Evolutionary conservation across 108 stramenopile species (phyloP).

Genomic region (Licmophora abbreviata): DNA sequence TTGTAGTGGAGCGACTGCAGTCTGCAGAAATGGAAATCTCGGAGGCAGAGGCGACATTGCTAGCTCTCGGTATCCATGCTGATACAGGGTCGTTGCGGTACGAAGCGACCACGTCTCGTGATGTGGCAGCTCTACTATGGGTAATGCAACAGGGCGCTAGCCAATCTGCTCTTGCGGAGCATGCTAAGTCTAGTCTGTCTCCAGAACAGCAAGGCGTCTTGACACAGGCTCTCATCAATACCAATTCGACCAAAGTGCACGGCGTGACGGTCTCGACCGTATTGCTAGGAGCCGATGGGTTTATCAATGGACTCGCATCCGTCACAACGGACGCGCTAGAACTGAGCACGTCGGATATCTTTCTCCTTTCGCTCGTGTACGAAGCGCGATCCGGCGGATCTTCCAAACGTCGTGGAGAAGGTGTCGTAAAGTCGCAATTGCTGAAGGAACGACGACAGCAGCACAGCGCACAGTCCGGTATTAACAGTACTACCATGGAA

Average conservation of each 20-base stretch:
- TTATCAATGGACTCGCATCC: slow-evolving; percentile 86
- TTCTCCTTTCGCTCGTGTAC: slow-evolving; percentile 80
- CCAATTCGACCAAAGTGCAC: slow-evolving; percentile 69
- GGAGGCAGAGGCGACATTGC: slow-evolving; percentile 83
- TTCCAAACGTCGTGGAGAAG: slow-evolving; percentile 2
- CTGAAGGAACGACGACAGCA: slow-evolving; percentile 5
- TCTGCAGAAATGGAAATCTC: slow-evolving; percentile 50
- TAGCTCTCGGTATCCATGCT: slow-evolving; percentile 89
- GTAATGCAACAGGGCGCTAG: slow-evolving; percentile 87
- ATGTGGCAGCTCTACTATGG: slow-evolving; percentile 85
- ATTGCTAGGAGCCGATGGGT: slow-evolving; percentile 80
- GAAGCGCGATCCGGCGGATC: slow-evolving; percentile 56
- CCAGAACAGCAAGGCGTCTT: slow-evolving; percentile 79
- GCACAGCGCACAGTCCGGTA: slow-evolving; percentile 10
- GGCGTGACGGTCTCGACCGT: slow-evolving; percentile 86
- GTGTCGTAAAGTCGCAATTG: not conserved
- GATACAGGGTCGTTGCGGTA: slow-evolving; percentile 91
- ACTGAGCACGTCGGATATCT: slow-evolving; percentile 83
- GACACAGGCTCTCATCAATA: slow-evolving; percentile 76
- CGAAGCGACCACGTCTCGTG: slow-evolving; percentile 89
- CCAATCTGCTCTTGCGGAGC: slow-evolving; percentile 90
- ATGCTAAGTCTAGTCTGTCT: slow-evolving; percentile 66
- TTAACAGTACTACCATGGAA: slow-evolving; percentile 28
- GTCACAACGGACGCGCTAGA: slow-evolving; percentile 90
- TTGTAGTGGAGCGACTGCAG: slow-evolving; percentile 74